Conservation (phyloP, 305 asterid genomes). For the Striga hermonthica region DNA sequence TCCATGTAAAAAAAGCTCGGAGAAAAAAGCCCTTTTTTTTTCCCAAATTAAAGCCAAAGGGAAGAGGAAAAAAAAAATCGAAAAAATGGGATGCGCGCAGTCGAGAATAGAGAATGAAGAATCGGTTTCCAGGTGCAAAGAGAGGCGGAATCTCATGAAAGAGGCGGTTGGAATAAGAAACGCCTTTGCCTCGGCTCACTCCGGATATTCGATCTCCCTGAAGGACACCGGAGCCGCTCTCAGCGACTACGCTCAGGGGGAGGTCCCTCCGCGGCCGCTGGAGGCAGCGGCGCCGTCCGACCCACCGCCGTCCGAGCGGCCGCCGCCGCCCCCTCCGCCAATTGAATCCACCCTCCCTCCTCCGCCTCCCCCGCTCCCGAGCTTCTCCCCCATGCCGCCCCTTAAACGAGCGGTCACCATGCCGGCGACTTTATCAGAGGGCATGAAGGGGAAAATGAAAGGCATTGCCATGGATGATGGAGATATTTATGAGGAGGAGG, state of each 20-base stretch:
- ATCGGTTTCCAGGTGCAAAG: slow-evolving; percentile 89
- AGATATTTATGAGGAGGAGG: slow-evolving; percentile 52
- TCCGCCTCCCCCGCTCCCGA: slow-evolving; percentile 91
- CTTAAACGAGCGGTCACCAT: slow-evolving; percentile 74
- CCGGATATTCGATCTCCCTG: slow-evolving; percentile 72
- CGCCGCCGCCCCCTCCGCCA: slow-evolving; percentile 60
- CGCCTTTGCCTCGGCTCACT: slow-evolving; percentile 87
- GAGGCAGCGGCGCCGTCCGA: slow-evolving; percentile 39
- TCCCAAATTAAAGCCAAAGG: too few relatives aligned
- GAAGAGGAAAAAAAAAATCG: background rate
- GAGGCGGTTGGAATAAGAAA: slow-evolving; percentile 78
- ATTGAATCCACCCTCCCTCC: slow-evolving; percentile 68
- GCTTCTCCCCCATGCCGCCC: slow-evolving; percentile 69
- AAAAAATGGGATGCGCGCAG: slow-evolving; percentile 82
- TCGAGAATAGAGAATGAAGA: slow-evolving; percentile 91
- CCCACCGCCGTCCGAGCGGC: slow-evolving; percentile 44
- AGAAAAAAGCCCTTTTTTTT: background rate
- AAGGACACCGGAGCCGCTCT: slow-evolving; percentile 93
- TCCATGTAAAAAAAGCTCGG: background rate
- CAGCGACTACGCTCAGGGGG: slow-evolving; percentile 86
- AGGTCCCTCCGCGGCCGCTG: slow-evolving; percentile 59
- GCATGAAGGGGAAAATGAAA: slow-evolving; percentile 54
- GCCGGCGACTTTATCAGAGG: slow-evolving; percentile 51
- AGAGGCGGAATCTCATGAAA: slow-evolving; percentile 76
- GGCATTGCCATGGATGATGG: slow-evolving; percentile 49